phyloP scores from a whole-genome alignment of 208 protist genomes.

The Polymyxa betae region DNA sequence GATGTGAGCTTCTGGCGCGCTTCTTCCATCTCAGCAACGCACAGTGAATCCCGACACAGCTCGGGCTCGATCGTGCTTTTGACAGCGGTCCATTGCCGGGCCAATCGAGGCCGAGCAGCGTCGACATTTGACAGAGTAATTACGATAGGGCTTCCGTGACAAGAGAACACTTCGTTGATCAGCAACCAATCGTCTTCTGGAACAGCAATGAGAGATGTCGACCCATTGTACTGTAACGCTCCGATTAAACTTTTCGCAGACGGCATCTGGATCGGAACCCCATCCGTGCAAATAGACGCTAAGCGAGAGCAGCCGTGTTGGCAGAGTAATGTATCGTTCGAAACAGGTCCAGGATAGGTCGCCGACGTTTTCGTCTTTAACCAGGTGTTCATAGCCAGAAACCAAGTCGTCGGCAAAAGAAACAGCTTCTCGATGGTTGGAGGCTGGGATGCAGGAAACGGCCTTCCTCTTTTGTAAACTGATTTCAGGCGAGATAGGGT shows the following conservation, averaged over 20 bases:
- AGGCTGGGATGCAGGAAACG: slow-evolving; percentile 18
- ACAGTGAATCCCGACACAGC: not conserved
- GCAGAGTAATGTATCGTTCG: not conserved
- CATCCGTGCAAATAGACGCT: not conserved
- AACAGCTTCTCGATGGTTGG: not conserved
- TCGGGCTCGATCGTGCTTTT: not conserved
- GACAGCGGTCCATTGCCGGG: slow-evolving; percentile 12
- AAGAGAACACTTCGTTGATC: not conserved
- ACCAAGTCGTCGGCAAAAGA: not conserved
- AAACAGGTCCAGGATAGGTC: not conserved
- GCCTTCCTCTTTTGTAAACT: not conserved
- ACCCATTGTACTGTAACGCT: not conserved
- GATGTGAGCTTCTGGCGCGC: not conserved
- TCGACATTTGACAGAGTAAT: not conserved
- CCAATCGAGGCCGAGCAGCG: not conserved
- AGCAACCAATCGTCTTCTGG: not conserved
- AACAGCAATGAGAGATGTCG: not conserved
- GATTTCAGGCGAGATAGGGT: not conserved
- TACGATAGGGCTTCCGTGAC: not conserved
- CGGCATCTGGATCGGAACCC: not conserved
- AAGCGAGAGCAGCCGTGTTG: not conserved
- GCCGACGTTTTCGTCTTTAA: not conserved
- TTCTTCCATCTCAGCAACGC: not conserved
- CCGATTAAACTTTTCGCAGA: not conserved
- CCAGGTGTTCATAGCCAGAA: not conserved